Evolutionary conservation across 176 grass and related monocot species (phyloP).

Genomic region (Luzula sylvatica): DNA sequence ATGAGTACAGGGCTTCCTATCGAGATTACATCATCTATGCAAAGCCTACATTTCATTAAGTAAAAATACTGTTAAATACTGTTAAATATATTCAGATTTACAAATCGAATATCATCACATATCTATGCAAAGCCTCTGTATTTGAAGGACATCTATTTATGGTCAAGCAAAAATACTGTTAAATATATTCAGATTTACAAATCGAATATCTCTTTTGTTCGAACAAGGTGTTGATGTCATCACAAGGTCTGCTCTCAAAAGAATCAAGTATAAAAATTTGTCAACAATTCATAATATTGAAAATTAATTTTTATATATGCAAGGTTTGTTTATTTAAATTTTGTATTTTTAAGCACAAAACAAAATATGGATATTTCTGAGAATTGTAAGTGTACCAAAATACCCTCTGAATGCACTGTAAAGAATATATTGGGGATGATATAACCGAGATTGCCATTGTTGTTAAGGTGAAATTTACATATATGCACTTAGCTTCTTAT

Average conservation of each 20-base stretch:
- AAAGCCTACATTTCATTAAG: conserved; percentile 56
- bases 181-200: conserved; percentile 97
- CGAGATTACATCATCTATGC: conserved; percentile 84
- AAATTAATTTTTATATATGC: background rate
- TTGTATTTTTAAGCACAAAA: conserved; percentile 45
- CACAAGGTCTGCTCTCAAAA: conserved; percentile 88
- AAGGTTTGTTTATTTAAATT: no score
- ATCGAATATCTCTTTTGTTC: conserved; percentile 93
- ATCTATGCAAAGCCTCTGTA: conserved; percentile 50
- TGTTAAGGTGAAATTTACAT: conserved; percentile 56
- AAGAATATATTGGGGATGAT: conserved; percentile 98
- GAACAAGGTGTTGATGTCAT: conserved; percentile 96
- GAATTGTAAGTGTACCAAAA: conserved; percentile 98
- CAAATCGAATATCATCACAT: background rate
- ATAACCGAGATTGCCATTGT: conserved; percentile 82
- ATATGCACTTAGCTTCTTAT: background rate
- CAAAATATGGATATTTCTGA: conserved; percentile 93
- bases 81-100: conserved; percentile 98
- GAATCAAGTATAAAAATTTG: conserved; percentile 63
- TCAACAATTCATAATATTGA: background rate
- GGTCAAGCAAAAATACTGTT: conserved; percentile 88
- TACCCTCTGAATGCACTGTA: conserved; percentile 95
- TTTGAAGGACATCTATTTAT: conserved; percentile 99
- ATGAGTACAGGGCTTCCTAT: conserved; percentile 98
- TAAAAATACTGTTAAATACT: conserved; percentile 80